These are phyloP conservation scores for Epichloe coenophiala DNA, from an alignment of 2,329 filamentous ascomycete genomes.

Conservation along the genomic window DNA sequence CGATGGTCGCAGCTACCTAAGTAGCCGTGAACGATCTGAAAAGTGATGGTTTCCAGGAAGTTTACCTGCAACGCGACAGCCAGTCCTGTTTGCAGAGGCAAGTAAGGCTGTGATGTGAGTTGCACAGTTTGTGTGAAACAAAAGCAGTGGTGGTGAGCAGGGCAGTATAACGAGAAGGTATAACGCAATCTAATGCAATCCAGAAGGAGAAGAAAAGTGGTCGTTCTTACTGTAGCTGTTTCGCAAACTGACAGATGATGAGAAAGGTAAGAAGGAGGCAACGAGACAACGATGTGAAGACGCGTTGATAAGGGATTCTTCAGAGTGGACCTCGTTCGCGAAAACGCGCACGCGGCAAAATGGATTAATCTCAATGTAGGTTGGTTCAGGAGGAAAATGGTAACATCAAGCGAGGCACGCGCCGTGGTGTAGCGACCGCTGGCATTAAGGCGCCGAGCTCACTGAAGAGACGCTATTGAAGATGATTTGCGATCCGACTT, in stretches of 20 bases:
- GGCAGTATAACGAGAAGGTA: not conserved
- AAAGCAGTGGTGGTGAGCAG: not conserved
- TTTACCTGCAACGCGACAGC: not conserved
- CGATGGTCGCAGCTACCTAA: not conserved
- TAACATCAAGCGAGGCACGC: not conserved
- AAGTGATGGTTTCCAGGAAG: not conserved
- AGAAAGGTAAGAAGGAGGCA: not conserved
- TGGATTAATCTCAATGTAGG: not conserved
- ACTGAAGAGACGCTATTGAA: conserved; percentile 4
- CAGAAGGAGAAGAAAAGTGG: not conserved
- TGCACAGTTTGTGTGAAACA: not conserved
- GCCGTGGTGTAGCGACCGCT: not conserved
- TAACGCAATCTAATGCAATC: not conserved
- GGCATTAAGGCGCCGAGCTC: conserved; percentile 3
- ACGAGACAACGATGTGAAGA: not conserved
- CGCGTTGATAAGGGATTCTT: not conserved
- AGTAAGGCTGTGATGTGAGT: not conserved
- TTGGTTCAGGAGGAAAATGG: not conserved
- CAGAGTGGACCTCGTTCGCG: not conserved
- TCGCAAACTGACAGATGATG: conserved; percentile 1
- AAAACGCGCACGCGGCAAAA: not conserved
- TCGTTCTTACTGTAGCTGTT: conserved; percentile 3
- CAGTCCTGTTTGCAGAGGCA: not conserved
- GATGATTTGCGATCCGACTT: conserved; percentile 2
- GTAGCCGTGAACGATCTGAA: not conserved